Percentiles rank a stretch among this genome's conserved stretches.
Conservation (phyloP, 441 rosid genomes). For the Pelargonium myrrhifolium region DNA sequence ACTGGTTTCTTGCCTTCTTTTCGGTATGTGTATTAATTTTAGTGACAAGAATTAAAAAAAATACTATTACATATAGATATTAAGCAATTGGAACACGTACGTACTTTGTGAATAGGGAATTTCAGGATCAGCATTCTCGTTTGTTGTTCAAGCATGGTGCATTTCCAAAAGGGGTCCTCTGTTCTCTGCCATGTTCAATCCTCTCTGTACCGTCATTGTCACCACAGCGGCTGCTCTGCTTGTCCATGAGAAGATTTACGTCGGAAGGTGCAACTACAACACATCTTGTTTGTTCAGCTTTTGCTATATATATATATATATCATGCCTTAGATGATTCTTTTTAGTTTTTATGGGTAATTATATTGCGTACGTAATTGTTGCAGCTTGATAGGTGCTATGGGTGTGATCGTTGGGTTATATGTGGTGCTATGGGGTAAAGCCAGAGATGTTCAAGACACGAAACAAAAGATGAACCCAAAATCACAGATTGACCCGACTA, state of each 20-base stretch:
- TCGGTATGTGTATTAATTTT: too few species aligned
- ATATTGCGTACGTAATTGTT: too few species aligned
- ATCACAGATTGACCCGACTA: neutral
- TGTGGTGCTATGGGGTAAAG: constrained; percentile 69
- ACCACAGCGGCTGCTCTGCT: constrained; percentile 43
- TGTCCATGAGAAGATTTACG: constrained; percentile 45
- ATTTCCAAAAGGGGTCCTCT: constrained; percentile 54
- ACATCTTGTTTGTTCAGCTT: too few species aligned
- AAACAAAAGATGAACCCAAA: too few species aligned
- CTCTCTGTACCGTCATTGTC: constrained; percentile 47
- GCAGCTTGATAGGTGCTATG: constrained; percentile 52
- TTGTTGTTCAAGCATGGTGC: constrained; percentile 55
- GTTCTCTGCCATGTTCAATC: constrained; percentile 55
- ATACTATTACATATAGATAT: too few species aligned
- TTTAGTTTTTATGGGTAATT: constrained; percentile 9
- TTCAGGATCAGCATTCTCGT: constrained; percentile 45
- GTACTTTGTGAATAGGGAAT: constrained; percentile 34
- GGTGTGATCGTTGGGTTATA: constrained; percentile 60
- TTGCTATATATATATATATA: neutral
- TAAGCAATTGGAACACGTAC: too few species aligned
- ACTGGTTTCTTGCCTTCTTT: constrained; percentile 35
- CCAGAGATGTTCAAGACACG: constrained; percentile 28
- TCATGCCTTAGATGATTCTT: neutral
- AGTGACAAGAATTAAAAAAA: too few species aligned
- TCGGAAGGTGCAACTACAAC: constrained; percentile 46